A percentile compares a stretch with the other conserved stretches of the same genome.
phyloP scores from a whole-genome alignment of 164 flowering plant species.

The Santalum album region DNA sequence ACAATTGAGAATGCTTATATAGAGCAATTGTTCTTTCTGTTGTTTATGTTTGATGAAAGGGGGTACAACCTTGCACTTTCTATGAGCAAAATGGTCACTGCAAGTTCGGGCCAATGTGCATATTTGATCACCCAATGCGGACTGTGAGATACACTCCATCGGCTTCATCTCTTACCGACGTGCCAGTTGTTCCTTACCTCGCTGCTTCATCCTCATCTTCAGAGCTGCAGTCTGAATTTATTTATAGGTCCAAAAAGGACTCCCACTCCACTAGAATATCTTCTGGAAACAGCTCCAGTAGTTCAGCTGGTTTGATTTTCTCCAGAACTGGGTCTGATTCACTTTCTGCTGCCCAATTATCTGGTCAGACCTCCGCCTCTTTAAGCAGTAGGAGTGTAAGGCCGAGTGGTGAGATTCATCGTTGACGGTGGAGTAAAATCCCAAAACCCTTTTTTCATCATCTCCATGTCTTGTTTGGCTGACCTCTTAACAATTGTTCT shows the following conservation, averaged over 20 bases:
- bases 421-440: slow-evolving; percentile 17
- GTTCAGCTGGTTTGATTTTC: slow-evolving; percentile 24
- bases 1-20: not conserved
- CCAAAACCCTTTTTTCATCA: not conserved
- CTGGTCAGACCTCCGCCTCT: slow-evolving; percentile 22
- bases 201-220: slow-evolving; percentile 31
- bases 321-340: slow-evolving; percentile 23
- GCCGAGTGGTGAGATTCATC: slow-evolving; percentile 21
- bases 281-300: slow-evolving; percentile 18
- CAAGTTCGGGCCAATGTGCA: slow-evolving; percentile 48
- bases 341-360: slow-evolving; percentile 20
- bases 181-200: slow-evolving; percentile 33
- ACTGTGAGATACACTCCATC: slow-evolving; percentile 35
- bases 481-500: slow-evolving; percentile 1
- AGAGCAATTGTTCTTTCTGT: not conserved
- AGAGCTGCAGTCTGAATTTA: slow-evolving; percentile 22
- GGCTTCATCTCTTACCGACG: slow-evolving; percentile 35
- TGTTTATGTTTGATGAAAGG: slow-evolving; percentile 17
- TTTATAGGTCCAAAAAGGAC: slow-evolving; percentile 17
- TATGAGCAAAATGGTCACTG: slow-evolving; percentile 40
- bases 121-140: slow-evolving; percentile 39
- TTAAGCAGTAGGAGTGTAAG: slow-evolving; percentile 23
- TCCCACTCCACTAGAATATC: slow-evolving; percentile 20
- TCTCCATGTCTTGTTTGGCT: slow-evolving; percentile 2
- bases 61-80: slow-evolving; percentile 35